phyloP scores from a whole-genome alignment of 2,329 filamentous ascomycete genomes.

The Fusarium bactridioides region DNA sequence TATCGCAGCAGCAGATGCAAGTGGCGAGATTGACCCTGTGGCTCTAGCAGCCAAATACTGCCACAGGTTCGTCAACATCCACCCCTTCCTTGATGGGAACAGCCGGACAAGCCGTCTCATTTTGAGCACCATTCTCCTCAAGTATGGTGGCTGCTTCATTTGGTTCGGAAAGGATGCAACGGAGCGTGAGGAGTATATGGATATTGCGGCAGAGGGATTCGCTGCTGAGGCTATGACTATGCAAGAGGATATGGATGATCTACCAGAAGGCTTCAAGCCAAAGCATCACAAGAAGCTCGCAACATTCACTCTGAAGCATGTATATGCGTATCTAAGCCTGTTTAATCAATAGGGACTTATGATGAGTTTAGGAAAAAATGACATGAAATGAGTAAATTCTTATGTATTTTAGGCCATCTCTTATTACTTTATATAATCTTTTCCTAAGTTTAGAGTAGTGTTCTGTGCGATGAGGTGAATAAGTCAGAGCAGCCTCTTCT shows the following conservation, averaged over 20 bases:
- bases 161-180: background rate
- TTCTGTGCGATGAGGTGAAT: background rate
- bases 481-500: background rate
- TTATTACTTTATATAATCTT: background rate
- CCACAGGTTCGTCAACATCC: constrained; percentile 45
- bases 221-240: background rate
- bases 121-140: constrained; percentile 45
- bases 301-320: background rate
- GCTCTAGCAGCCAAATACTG: constrained; percentile 41
- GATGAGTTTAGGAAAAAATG: no score
- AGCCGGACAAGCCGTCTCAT: constrained; percentile 45
- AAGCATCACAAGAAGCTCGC: background rate
- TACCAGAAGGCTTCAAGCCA: background rate
- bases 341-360: no score
- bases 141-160: background rate
- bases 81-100: constrained; percentile 49
- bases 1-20: constrained; percentile 3
- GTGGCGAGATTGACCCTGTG: constrained; percentile 34
- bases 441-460: background rate
- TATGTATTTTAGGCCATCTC: no score
- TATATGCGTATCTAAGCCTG: fast-evolving
- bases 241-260: background rate
- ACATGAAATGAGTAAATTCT: no score
- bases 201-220: background rate
- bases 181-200: background rate